These are phyloP conservation scores for Eutrema salsugineum DNA, from an alignment of 441 rosid species.

Conservation along the genomic window DNA sequence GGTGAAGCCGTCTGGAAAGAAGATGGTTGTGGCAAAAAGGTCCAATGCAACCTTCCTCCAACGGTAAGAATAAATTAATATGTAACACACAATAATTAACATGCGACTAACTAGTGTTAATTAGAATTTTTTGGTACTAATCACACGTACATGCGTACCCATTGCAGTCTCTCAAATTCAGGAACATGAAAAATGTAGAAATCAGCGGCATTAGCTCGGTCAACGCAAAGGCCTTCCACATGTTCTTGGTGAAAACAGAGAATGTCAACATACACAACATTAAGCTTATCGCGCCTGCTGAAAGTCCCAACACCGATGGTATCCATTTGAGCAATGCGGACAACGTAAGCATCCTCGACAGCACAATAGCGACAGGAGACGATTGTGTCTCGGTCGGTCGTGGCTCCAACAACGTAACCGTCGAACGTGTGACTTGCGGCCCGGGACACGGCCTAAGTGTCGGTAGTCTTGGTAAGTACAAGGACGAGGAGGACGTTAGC, in stretches of 20 bases:
- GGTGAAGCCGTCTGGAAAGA: conserved; percentile 24
- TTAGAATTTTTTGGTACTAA: not conserved
- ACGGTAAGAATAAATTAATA: not conserved
- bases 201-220: conserved; percentile 17
- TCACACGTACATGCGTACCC: not conserved
- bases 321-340: conserved; percentile 32
- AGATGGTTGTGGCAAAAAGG: conserved; percentile 22
- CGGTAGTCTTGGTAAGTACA: conserved; percentile 72
- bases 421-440: conserved; percentile 54
- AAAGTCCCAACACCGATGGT: conserved; percentile 36
- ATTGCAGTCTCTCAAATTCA: conserved; percentile 32
- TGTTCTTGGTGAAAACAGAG: conserved; percentile 17
- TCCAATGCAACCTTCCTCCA: conserved; percentile 29
- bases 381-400: conserved; percentile 57
- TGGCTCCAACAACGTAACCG: conserved; percentile 28
- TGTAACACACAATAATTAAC: too few relatives aligned
- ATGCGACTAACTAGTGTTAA: not conserved
- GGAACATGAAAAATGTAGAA: conserved; percentile 12
- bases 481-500: conserved; percentile 44
- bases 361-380: conserved; percentile 44
- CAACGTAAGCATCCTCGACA: conserved; percentile 20
- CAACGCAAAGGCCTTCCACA: conserved; percentile 32
- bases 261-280: conserved; percentile 12
- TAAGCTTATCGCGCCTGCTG: conserved; percentile 23
- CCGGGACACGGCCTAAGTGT: conserved; percentile 79